Percentiles rank a stretch among this genome's conserved stretches.
phyloP scores from a whole-genome alignment of 768 basidiomycete genomes.

The Coprinopsis marcescibilis region DNA sequence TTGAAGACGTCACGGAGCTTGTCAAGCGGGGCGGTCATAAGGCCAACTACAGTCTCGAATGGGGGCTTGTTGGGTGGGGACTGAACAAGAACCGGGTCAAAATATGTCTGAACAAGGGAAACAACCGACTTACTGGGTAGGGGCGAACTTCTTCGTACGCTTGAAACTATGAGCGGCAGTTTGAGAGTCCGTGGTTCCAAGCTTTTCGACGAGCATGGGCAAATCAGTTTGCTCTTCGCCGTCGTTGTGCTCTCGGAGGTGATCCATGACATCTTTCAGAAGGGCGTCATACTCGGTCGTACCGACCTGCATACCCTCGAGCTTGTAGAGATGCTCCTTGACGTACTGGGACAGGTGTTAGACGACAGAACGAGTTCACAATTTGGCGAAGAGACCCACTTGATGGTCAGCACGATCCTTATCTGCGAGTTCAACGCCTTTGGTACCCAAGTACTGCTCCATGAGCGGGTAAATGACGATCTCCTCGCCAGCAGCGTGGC shows the following conservation, averaged over 20 bases:
- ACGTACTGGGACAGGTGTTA: constrained; percentile 19
- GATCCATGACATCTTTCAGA: constrained; percentile 41
- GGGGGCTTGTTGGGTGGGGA: constrained; percentile 56
- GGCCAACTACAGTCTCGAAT: constrained; percentile 50
- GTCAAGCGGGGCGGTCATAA: constrained; percentile 51
- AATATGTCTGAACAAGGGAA: neutral
- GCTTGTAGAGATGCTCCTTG: constrained; percentile 35
- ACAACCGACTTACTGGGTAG: constrained; percentile 41
- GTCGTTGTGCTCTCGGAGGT: constrained; percentile 48
- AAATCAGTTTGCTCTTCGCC: constrained; percentile 55
- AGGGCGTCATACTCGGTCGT: constrained; percentile 35
- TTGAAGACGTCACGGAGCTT: constrained; percentile 50
- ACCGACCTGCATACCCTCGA: constrained; percentile 41
- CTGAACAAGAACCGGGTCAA: constrained; percentile 20
- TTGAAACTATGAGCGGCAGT: constrained; percentile 43
- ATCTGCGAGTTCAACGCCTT: constrained; percentile 37
- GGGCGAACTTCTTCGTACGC: constrained; percentile 57
- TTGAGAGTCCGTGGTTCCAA: constrained; percentile 38
- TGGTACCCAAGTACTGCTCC: constrained; percentile 41
- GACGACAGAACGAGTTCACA: neutral
- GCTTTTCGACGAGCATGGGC: constrained; percentile 42
- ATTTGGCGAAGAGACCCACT: constrained; percentile 18
- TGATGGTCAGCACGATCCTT: constrained; percentile 42
- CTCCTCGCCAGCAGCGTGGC: constrained; percentile 48
- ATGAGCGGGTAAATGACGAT: constrained; percentile 48